These are phyloP conservation scores for Taphrina pruni DNA, from an alignment of 1,139 yeast species.

Conservation along the genomic window DNA sequence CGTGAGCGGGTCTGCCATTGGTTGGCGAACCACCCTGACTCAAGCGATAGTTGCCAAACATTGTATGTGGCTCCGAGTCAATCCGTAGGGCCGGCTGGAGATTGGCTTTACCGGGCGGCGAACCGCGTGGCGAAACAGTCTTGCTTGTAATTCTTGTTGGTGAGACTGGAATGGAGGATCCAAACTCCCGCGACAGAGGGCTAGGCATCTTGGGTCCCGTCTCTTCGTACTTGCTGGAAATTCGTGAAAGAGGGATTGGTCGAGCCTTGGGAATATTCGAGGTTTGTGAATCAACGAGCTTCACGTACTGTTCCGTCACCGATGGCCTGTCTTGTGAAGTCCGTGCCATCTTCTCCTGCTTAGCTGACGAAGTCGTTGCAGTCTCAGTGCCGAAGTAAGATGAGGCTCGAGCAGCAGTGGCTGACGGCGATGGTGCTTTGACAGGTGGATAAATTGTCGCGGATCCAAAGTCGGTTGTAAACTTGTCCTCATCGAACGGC, in stretches of 20 bases:
- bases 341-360: neutral
- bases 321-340: constrained; percentile 1
- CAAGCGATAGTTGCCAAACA: constrained; percentile 17
- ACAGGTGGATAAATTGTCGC: constrained; percentile 5
- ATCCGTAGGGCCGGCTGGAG: neutral
- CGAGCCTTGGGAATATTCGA: neutral
- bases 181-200: constrained; percentile 8
- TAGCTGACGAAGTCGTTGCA: neutral
- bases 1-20: neutral
- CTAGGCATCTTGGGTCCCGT: constrained; percentile 1
- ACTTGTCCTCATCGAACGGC: constrained; percentile 3
- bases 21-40: neutral
- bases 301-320: neutral
- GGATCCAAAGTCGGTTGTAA: neutral
- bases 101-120: neutral
- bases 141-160: neutral
- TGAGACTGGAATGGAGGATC: neutral
- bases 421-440: neutral
- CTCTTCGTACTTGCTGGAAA: neutral
- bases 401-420: neutral
- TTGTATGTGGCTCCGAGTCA: neutral
- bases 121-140: neutral
- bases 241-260: neutral
- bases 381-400: neutral
- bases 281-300: neutral